Percentiles rank a stretch among this genome's conserved stretches.
Conservation (phyloP, 2,329 filamentous ascomycete species). For the Pseudocercospora ulei region DNA sequence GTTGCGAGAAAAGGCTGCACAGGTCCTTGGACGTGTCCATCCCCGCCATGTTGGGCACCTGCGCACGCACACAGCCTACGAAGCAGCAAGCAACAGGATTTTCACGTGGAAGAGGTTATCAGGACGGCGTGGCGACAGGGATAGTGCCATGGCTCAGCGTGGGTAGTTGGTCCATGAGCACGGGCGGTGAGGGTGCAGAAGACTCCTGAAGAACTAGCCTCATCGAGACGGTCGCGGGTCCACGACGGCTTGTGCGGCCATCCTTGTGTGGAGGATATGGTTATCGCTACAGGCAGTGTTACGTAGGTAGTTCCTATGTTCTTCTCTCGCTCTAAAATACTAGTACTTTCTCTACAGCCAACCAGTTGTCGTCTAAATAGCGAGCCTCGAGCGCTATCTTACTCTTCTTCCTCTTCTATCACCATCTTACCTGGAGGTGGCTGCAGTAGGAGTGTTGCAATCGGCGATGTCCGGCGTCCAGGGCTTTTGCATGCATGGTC, state of each 20-base stretch:
- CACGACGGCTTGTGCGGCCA: too few relatives aligned
- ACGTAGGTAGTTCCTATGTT: too few relatives aligned
- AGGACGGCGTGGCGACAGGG: constrained; percentile 9
- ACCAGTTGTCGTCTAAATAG: too few relatives aligned
- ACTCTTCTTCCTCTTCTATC: not conserved
- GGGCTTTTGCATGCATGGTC: too few relatives aligned
- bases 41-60: constrained; percentile 46
- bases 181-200: not conserved
- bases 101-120: too few relatives aligned
- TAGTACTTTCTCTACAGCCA: too few relatives aligned
- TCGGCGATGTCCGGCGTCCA: too few relatives aligned
- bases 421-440: too few relatives aligned
- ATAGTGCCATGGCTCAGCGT: not conserved
- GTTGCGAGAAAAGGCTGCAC: constrained; percentile 58
- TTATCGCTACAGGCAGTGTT: too few relatives aligned
- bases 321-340: too few relatives aligned
- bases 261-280: too few relatives aligned
- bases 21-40: constrained; percentile 65
- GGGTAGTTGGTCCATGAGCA: constrained; percentile 5
- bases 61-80: constrained; percentile 5
- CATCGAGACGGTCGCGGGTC: not conserved
- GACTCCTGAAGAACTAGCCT: not conserved
- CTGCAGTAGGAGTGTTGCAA: too few relatives aligned
- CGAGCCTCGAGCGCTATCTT: not conserved
- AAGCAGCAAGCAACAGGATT: constrained; percentile 4